Evolutionary conservation across 177 flowering plant genomes (phyloP), one percentile per base, ranked within the genome.

Genomic region (Telopea speciosissima): DNA sequence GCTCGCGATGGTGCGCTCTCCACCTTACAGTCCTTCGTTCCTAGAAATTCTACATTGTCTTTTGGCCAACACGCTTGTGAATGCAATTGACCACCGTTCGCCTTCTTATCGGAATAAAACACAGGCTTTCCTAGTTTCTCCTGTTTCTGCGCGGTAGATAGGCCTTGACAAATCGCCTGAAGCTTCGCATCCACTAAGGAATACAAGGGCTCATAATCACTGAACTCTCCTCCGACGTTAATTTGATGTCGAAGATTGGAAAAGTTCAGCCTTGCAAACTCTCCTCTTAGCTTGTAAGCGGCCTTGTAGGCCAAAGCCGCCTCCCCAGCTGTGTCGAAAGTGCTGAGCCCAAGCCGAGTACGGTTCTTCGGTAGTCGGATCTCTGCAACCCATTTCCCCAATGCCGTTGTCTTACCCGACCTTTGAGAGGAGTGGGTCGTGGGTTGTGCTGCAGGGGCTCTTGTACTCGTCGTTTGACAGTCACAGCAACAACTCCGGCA

Each of bases 331-430:
- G 96, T 93, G 75, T 93, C 98, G 59, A 92, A 93, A 31, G 98
- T 93, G 28, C 98, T 97, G 1, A 93, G 88, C 98, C 98, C 92
- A 67, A 93, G 93, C 25, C 98, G 73, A 28, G 96, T 91, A 6
- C 98, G 80, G 84, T 91, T 91, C 82, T 84, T 87, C 0, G 97
- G 98, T 1, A 93, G 79, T 0, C 98, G 79, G 76, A 93, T 93
- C 84, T 93, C 97, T 0, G 97, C 98, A 17, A 93, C 98, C 98
- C 98, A 93, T 71, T 93, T 93, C 8, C 98, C 97, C 98, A 93
- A 70, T 93, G 98, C 68, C 98, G 69, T 72, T 93, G 98, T 75
- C 98, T 82, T 19, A 93, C 98, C 7, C 98, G n/a, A n/a, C n/a
- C n/a, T n/a, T n/a, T n/a, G n/a, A n/a, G n/a, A n/a, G n/a, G n/a